These are phyloP conservation scores for Monosporozyma siamensis DNA, from an alignment of 805 yeast species.

Conservation along the genomic window DNA sequence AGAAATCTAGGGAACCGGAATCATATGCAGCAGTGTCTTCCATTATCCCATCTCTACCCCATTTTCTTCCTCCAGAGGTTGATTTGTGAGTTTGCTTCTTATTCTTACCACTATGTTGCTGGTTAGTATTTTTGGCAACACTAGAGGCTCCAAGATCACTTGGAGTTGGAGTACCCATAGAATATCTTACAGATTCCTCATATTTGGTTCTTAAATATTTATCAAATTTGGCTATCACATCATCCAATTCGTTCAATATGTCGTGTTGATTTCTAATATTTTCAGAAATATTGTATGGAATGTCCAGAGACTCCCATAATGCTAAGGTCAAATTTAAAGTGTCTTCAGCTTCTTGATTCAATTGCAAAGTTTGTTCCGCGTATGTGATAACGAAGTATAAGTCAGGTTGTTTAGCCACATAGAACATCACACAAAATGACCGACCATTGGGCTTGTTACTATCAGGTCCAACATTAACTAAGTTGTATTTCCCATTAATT, in stretches of 20 bases:
- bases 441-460: constrained; percentile 5
- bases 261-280: constrained; percentile 28
- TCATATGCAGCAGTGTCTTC: constrained; percentile 36
- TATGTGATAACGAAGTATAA: constrained; percentile 33
- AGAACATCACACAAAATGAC: constrained; percentile 19
- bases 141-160: background rate
- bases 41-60: constrained; percentile 56
- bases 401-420: constrained; percentile 28
- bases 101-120: constrained; percentile 9
- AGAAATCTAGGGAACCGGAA: constrained; percentile 44
- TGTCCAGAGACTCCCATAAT: constrained; percentile 30
- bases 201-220: constrained; percentile 32
- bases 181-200: constrained; percentile 13
- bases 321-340: constrained; percentile 31
- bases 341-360: constrained; percentile 38
- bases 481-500: constrained; percentile 11
- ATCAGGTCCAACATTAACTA: constrained; percentile 10
- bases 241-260: constrained; percentile 25
- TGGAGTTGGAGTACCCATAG: constrained; percentile 4
- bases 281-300: constrained; percentile 24
- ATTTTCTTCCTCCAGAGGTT: constrained; percentile 39
- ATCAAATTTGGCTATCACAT: constrained; percentile 31
- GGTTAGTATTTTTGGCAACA: background rate
- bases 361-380: constrained; percentile 35
- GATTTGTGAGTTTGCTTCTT: constrained; percentile 9